phyloP scores from a whole-genome alignment of 495 filamentous ascomycete species.

The Amorphotheca resinae region DNA sequence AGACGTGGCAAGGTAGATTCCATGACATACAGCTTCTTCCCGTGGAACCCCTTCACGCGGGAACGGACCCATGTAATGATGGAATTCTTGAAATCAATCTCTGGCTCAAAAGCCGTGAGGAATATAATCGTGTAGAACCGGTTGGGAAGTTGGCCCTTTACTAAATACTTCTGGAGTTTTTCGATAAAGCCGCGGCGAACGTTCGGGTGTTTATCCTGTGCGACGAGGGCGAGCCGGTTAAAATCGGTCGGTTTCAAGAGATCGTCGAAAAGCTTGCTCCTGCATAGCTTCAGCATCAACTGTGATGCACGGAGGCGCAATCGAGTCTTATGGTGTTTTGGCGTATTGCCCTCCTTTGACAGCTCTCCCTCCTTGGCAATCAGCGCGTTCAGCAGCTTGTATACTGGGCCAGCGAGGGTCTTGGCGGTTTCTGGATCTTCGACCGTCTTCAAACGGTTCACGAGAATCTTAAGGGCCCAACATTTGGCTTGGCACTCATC shows the following conservation, averaged over 20 bases:
- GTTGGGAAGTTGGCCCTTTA: constrained; percentile 48
- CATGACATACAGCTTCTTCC: constrained; percentile 50
- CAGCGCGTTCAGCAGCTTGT: constrained; percentile 63
- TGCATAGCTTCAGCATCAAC: constrained; percentile 73
- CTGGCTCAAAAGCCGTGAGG: constrained; percentile 82
- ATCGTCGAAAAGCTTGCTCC: constrained; percentile 59
- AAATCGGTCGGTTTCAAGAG: constrained; percentile 59
- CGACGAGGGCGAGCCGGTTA: constrained; percentile 63
- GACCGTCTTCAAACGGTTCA: constrained; percentile 68
- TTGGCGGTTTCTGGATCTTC: constrained; percentile 48
- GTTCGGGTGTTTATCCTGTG: constrained; percentile 60
- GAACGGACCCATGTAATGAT: constrained; percentile 83
- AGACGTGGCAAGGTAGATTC: constrained; percentile 78
- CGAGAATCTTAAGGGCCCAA: constrained; percentile 78
- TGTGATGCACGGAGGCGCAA: constrained; percentile 74
- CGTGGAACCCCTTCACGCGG: constrained; percentile 43
- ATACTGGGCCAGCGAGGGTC: constrained; percentile 54
- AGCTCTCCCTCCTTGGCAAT: constrained; percentile 66
- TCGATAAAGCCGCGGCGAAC: constrained; percentile 69
- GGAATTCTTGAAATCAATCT: constrained; percentile 48
- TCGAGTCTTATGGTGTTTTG: constrained; percentile 57
- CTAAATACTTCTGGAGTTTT: constrained; percentile 78
- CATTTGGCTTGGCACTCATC: constrained; percentile 75
- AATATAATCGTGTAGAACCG: constrained; percentile 85
- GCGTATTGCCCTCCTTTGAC: constrained; percentile 60